Base-by-base conservation (phyloP, 2,329 filamentous ascomycete species). In the Cladobotryum mycophilum region DNA sequence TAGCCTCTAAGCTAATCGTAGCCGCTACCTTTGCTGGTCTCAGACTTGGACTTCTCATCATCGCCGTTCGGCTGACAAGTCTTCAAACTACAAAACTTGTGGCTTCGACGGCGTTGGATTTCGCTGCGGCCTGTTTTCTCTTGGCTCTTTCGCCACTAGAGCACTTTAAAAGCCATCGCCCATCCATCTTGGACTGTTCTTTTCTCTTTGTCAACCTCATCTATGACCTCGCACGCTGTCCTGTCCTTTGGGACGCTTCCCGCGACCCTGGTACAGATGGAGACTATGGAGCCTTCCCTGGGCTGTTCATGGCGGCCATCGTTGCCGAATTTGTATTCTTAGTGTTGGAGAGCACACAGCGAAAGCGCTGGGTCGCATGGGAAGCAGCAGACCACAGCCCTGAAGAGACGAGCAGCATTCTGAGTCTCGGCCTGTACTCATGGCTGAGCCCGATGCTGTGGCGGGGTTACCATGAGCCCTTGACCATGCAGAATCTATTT, bases 351-450 rank as follows among this genome's bases (percentile, higher is more conserved):
- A 62, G 69, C 0, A 55, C 61, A 6, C 61, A 61, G 1, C 76
- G 76, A 56, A 55, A 64, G 0, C 60, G 53, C 61, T 74, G 68
- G 70, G 54, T 71, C 0, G 51, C 53, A 4, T 71, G 69, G 70
- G 64, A 69, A 14, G 53, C 55, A 0, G 46, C 50, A 1, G 55
- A 65, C 13, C 70, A 74, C 51, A 74, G 72, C 34, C 72, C 58
- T 3, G 73, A 64, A 45, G 69, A 61, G 30, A 67, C 58, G 47
- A 71, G 59, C 51, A 61, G 65, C 2, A 53, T 70, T 2, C 62
- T 64, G 11, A 62, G 61, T 3, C 55, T 69, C 1, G 58, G 61
- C 0, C 56, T 68, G 4, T 68, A 63, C n/a, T 61, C 63, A 2
- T 75, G 72, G 60, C 54, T 68, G 5, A 63, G 66, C 17, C 60